Evolutionary conservation across 805 yeast species (phyloP).

Genomic region (Schwanniomyces sp.): DNA sequence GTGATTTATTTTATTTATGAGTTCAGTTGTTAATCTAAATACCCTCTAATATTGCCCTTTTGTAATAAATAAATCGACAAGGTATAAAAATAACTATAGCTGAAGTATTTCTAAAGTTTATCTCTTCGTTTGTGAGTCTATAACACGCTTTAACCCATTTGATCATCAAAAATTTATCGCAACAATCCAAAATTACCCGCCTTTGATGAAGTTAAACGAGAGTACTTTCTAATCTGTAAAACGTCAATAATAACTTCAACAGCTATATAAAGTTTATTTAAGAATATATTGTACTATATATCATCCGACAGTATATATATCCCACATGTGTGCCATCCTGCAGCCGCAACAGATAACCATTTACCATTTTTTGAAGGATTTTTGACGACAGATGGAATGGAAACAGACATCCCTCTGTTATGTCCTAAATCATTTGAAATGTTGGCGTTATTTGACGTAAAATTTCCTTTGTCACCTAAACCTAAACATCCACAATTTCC

Average conservation of each 20-base stretch:
- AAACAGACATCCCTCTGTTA: constrained; percentile 25
- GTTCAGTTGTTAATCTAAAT: neutral
- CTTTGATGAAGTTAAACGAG: neutral
- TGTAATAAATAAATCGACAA: neutral
- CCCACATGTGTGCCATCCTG: constrained; percentile 82
- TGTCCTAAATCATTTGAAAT: constrained; percentile 25
- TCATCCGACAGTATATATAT: constrained; percentile 24
- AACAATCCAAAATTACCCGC: constrained; percentile 1
- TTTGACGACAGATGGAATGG: constrained; percentile 19
- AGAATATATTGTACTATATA: neutral
- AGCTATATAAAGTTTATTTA: neutral
- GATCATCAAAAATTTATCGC: constrained; percentile 2
- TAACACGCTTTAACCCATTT: neutral
- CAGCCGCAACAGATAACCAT: constrained; percentile 65
- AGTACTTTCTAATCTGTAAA: too few species aligned
- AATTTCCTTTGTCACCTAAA: constrained; percentile 34
- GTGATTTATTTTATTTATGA: neutral
- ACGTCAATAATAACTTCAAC: neutral
- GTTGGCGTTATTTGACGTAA: constrained; percentile 4
- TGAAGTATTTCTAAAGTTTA: neutral
- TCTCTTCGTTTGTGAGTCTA: neutral
- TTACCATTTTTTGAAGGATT: constrained; percentile 28
- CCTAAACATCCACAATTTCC: constrained; percentile 71
- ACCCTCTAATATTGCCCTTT: neutral
- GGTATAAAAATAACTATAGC: neutral